Percentiles rank a stretch among this genome's conserved stretches.
phyloP scores from a whole-genome alignment of 495 filamentous ascomycete genomes.

The Aspergillus sparsus region DNA sequence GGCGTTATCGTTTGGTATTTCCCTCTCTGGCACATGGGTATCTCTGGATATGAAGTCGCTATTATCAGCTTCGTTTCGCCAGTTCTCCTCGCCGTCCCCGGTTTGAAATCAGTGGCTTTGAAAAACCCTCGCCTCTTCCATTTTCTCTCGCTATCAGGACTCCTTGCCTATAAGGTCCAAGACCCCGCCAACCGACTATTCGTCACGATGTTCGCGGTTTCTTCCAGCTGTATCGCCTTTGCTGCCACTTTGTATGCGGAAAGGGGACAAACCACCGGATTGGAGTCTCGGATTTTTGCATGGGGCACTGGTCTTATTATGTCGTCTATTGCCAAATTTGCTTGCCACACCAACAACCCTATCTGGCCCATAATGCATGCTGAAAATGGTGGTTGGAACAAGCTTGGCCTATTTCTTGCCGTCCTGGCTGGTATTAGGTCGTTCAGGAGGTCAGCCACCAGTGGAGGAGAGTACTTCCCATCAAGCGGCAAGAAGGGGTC shows the following conservation, averaged over 20 bases:
- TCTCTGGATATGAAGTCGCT: slow-evolving; percentile 92
- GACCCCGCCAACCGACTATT: slow-evolving; percentile 78
- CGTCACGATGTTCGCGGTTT: slow-evolving; percentile 74
- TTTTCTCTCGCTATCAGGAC: slow-evolving; percentile 71
- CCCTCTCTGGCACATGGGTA: slow-evolving; percentile 99
- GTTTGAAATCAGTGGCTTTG: slow-evolving; percentile 65
- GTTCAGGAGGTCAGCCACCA: slow-evolving; percentile 57
- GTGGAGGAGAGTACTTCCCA: slow-evolving; percentile 52
- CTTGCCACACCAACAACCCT: slow-evolving; percentile 94
- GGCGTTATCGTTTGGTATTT: slow-evolving; percentile 96
- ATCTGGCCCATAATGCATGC: slow-evolving; percentile 93
- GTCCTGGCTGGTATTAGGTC: slow-evolving; percentile 72
- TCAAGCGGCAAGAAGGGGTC: slow-evolving; percentile 62
- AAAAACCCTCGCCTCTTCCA: slow-evolving; percentile 70
- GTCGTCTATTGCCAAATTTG: slow-evolving; percentile 89
- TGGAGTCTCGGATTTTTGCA: slow-evolving; percentile 79
- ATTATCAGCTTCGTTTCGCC: slow-evolving; percentile 85
- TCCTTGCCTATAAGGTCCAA: slow-evolving; percentile 76
- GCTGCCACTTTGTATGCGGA: slow-evolving; percentile 77
- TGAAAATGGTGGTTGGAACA: slow-evolving; percentile 91
- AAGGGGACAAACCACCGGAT: slow-evolving; percentile 65
- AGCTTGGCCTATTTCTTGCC: slow-evolving; percentile 73
- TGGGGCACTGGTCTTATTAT: slow-evolving; percentile 81
- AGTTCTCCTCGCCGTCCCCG: slow-evolving; percentile 70
- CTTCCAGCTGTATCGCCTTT: slow-evolving; percentile 78